Evolutionary conservation across 495 filamentous ascomycete species (phyloP), one percentile per base, ranked within the genome.

Genomic region (Xylaria palmicola): DNA sequence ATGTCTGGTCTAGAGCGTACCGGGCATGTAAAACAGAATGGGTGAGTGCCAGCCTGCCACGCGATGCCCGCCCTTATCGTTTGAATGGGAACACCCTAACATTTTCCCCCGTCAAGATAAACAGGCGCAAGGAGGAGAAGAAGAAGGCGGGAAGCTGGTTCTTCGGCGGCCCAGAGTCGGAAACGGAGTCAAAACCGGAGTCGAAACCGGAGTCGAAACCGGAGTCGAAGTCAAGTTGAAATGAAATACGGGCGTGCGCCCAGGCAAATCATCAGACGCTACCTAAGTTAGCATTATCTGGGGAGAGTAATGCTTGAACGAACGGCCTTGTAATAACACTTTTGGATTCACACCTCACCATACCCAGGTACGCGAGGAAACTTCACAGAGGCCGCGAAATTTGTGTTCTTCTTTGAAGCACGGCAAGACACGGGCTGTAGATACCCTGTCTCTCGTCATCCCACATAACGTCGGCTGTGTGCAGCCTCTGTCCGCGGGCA

Each of bases 1-100:
- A 37, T 15, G 20, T 37, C 47, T 19, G 24, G 4, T 43, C 29
- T 54, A 96, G 92, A 74, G 92, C 92, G 56, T 97, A 97, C 74
- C 85, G 92, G 62, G 92, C 95, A 63, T 97, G 92, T 75, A 97
- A 97, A 74, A 92, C 93, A 77, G 80, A 88, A 78, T 97, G 92
- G 92, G 91, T 93, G 83, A 73, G 88, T 78, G 49, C 50, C 26
- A 47, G 55, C 48, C 17, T 26, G 6, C 32, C 15, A 41, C 45
- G n/a, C 8, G 22, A 3, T 6, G 29, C 10, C 58, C 12, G 24
- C 22, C 30, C 37, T n/a, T 57, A 6, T 55, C 58, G 39, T 26
- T 57, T 1, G 5, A 45, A 34, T 2, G 7, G 10, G 37, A 10
- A 43, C 29, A n/a, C 63, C 29, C 66, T 64, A 51, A 69, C 65